A percentile compares a stretch with the other conserved stretches of the same genome.
Conservation (phyloP, 2,329 filamentous ascomycete species). For the Paracamarosporium sp. region DNA sequence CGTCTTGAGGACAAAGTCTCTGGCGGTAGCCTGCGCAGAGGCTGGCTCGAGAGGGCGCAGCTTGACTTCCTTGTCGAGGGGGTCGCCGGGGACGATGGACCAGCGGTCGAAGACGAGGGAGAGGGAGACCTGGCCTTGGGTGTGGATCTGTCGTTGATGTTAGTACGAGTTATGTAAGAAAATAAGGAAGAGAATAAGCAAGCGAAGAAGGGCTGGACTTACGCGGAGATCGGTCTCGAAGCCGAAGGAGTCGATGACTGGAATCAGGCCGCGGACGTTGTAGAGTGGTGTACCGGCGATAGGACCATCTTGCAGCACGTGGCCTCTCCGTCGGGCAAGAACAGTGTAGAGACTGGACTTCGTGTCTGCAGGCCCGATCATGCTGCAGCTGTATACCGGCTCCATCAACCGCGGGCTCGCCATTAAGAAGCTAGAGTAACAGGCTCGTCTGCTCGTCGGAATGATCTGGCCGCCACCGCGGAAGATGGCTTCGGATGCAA, state of each 20-base stretch:
- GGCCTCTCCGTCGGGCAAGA: conserved; percentile 83
- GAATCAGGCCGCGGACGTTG: conserved; percentile 86
- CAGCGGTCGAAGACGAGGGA: conserved; percentile 94
- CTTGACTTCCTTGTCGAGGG: conserved; percentile 85
- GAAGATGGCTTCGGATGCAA: conserved; percentile 91
- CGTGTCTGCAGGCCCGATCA: conserved; percentile 89
- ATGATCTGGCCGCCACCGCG: conserved; percentile 97
- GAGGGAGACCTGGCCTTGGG: conserved; percentile 88
- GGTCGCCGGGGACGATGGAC: conserved; percentile 95
- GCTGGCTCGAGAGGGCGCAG: conserved; percentile 87
- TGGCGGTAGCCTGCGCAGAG: conserved; percentile 83
- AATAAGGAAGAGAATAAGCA: not conserved
- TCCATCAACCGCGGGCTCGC: conserved; percentile 96
- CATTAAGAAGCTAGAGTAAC: conserved; percentile 97
- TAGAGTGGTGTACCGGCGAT: conserved; percentile 95
- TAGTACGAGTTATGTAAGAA: not conserved
- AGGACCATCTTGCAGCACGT: conserved; percentile 92
- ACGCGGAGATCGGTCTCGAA: conserved; percentile 92
- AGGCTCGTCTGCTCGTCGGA: conserved; percentile 87
- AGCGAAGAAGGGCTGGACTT: conserved; percentile 15
- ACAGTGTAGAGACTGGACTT: conserved; percentile 92
- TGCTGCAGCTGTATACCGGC: conserved; percentile 88
- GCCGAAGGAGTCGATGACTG: conserved; percentile 96
- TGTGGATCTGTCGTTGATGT: conserved; percentile 70
- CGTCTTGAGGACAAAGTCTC: conserved; percentile 97